phyloP scores from a whole-genome alignment of 805 yeast genomes.

The Diddensiella transvaalensis region DNA sequence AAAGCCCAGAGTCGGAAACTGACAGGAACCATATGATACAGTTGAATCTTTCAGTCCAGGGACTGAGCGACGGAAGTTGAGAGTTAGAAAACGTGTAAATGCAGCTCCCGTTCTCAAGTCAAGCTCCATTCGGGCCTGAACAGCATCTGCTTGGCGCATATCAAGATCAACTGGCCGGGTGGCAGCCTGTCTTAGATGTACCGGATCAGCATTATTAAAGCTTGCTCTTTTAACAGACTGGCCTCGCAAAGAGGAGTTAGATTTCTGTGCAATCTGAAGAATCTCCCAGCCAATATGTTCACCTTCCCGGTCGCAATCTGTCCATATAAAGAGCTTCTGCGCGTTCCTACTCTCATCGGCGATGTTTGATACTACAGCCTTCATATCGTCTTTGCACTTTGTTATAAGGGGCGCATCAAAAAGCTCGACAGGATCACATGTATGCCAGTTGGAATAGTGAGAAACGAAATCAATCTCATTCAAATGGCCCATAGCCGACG shows the following conservation, averaged over 20 bases:
- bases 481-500: conserved; percentile 88
- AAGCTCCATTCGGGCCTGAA: conserved; percentile 76
- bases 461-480: conserved; percentile 59
- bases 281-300: conserved; percentile 89
- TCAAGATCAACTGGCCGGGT: conserved; percentile 61
- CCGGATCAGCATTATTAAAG: conserved; percentile 80
- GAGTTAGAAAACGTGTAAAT: conserved; percentile 76
- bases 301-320: conserved; percentile 97
- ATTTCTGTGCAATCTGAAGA: conserved; percentile 58
- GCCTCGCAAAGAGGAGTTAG: conserved; percentile 45
- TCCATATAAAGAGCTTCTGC: conserved; percentile 83
- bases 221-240: conserved; percentile 65
- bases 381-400: conserved; percentile 40
- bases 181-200: conserved; percentile 75
- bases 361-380: conserved; percentile 62
- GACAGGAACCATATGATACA: conserved; percentile 89
- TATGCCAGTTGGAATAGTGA: conserved; percentile 55
- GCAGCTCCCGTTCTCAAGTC: conserved; percentile 88
- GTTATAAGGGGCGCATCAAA: conserved; percentile 65
- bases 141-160: conserved; percentile 73
- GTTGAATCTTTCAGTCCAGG: conserved; percentile 29
- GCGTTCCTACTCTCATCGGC: conserved; percentile 57
- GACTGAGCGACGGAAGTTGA: conserved; percentile 37
- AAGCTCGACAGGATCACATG: conserved; percentile 57
- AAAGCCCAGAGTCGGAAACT: conserved; percentile 95